Base-by-base conservation (phyloP, 441 rosid genomes). In the Monsonia emarginata region DNA sequence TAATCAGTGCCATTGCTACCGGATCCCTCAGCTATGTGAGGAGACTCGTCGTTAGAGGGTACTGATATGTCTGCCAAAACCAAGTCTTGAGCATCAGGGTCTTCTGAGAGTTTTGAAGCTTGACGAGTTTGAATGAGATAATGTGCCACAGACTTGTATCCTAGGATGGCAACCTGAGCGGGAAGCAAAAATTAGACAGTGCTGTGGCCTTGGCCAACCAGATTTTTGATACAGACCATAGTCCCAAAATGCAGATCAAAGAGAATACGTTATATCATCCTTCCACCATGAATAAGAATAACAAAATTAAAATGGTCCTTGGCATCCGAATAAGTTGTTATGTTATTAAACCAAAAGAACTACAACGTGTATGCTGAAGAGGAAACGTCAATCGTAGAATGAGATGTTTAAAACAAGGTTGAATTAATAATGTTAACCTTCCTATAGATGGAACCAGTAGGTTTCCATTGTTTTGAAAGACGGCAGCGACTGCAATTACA, bases 401-500 rank as follows among this genome's bases (percentile, higher is more conserved):
- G 48, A 40, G 14, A 8, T 32, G 16, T 3, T n/a, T n/a, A 40
- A 40, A 40, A 13, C 48, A 27, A 10, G 19, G 30, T 31, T 38
- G 8, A 3, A n/a, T n/a, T n/a, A n/a, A n/a, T 32, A 25, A 18
- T 30, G 25, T 19, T 58, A 19, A 74, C 77, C 74, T 74, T 69
- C 44, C 50, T 65, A 13, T 69, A 74, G 63, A 74, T 24, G 31
- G 54, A 16, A 57, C 72, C 72, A 34, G 72, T 64, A 0, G 65
- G 68, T 6, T 0, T 34, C 77, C 74, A 69, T 9, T 74, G 74
- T 24, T 69, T 74, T 48, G 21, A 11, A 0, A 5, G 9, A 25
- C 74, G 66, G 70, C 77, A 74, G 32, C 10, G 40, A 46, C 77
- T 65, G 74, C 77, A 74, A 24, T 65, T 74, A 64, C 74, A 74